Conservation (phyloP, 2,329 filamentous ascomycete genomes). For the Cadophora sp. region DNA sequence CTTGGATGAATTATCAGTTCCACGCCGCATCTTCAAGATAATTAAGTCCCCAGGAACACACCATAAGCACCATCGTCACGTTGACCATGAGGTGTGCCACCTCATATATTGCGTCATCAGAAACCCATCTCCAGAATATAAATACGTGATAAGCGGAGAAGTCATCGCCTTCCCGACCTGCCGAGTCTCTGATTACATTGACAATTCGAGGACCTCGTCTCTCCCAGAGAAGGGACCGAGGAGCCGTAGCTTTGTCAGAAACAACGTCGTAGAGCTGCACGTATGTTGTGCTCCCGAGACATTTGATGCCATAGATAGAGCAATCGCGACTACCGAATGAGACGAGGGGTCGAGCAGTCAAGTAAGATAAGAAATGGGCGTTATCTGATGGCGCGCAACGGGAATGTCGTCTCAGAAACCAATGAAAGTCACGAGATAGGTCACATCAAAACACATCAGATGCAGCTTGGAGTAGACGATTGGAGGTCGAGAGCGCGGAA, state of each 20-base stretch:
- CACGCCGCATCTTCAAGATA: not conserved
- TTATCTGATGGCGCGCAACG: not conserved
- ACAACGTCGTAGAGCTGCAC: not conserved
- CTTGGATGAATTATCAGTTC: not conserved
- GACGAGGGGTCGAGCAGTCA: not conserved
- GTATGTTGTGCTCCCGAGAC: conserved; percentile 28
- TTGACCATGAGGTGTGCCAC: not conserved
- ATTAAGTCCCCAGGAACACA: not conserved
- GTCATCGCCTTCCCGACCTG: not conserved
- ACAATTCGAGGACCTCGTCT: not conserved
- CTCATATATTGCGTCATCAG: not conserved
- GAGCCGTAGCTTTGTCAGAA: conserved; percentile 5
- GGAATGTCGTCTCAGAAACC: not conserved
- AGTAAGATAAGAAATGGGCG: not conserved
- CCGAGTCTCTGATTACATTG: not conserved
- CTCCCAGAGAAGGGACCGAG: not conserved
- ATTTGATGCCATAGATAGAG: conserved; percentile 28
- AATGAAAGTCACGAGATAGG: not conserved
- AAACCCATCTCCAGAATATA: not conserved
- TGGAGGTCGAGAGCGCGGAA: conserved; percentile 5
- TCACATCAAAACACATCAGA: not conserved
- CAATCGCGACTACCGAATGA: not conserved
- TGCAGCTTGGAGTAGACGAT: conserved; percentile 1
- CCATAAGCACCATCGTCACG: not conserved
- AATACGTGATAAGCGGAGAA: conserved; percentile 7